These are phyloP conservation scores for Phytophthora hybrid DNA, from an alignment of 352 stramenopile genomes.

Conservation along the genomic window DNA sequence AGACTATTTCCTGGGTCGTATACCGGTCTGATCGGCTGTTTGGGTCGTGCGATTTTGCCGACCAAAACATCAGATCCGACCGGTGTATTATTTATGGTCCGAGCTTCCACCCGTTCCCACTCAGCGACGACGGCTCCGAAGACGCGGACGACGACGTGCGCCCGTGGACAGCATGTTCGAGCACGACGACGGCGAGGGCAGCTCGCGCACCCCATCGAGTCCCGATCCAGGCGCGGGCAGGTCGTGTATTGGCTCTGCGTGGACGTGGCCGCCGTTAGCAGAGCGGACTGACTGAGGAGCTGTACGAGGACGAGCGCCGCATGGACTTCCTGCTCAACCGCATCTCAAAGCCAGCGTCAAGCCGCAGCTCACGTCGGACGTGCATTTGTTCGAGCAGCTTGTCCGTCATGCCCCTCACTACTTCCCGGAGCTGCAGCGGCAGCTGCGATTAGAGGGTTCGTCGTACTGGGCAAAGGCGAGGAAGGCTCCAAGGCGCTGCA, in stretches of 20 bases:
- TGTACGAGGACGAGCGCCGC: slow-evolving; percentile 48
- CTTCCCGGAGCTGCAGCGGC: slow-evolving; percentile 56
- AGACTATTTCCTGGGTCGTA: no score
- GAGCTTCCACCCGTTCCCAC: slow-evolving; percentile 51
- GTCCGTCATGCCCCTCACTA: slow-evolving; percentile 45
- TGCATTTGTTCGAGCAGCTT: slow-evolving; percentile 48
- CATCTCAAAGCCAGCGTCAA: slow-evolving; percentile 3
- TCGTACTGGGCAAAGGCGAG: slow-evolving; percentile 37
- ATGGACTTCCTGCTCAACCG: slow-evolving; percentile 44
- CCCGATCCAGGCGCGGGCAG: slow-evolving; percentile 22
- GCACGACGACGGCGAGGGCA: slow-evolving; percentile 41
- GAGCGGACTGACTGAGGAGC: slow-evolving; percentile 31
- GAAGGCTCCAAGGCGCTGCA: slow-evolving; percentile 31
- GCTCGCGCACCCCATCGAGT: slow-evolving; percentile 48
- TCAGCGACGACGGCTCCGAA: slow-evolving; percentile 7
- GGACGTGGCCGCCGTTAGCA: slow-evolving; percentile 34
- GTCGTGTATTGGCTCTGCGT: slow-evolving; percentile 50
- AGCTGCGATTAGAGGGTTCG: slow-evolving; percentile 52
- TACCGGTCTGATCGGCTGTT: no score
- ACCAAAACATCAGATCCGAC: no score
- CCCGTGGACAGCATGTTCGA: slow-evolving; percentile 34
- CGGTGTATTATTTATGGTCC: no score
- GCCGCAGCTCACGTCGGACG: not conserved
- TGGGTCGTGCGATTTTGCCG: no score
- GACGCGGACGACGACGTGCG: slow-evolving; percentile 33